A percentile compares a stretch with the other conserved stretches of the same genome.
These are phyloP conservation scores for Quercus rubra DNA, from an alignment of 306 rosid genomes.

Conservation along the genomic window DNA sequence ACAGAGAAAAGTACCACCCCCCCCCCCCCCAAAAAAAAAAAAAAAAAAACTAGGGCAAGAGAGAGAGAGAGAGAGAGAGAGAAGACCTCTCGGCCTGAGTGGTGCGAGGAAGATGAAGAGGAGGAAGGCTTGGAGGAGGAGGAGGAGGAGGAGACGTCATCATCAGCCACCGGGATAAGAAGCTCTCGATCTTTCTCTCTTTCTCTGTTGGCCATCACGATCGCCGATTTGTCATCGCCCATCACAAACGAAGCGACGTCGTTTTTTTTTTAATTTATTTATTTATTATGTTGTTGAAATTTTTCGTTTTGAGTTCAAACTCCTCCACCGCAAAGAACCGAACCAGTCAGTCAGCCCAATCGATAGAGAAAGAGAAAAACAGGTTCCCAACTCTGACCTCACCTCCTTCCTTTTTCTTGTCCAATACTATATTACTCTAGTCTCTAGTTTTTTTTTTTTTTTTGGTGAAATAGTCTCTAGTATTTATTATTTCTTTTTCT, in stretches of 20 bases:
- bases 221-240: conserved; percentile 69
- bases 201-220: conserved; percentile 58
- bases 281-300: too few species aligned
- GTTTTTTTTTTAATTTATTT: not conserved
- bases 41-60: conserved; percentile 20
- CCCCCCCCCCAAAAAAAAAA: too few species aligned
- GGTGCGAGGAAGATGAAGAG: conserved; percentile 48
- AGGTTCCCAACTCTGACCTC: too few species aligned
- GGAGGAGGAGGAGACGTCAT: conserved; percentile 30
- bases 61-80: not conserved
- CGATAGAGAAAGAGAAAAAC: too few species aligned
- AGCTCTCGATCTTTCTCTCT: conserved; percentile 90
- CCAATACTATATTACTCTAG: too few species aligned
- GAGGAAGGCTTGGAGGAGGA: conserved; percentile 52
- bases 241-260: conserved; percentile 40
- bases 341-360: too few species aligned
- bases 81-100: conserved; percentile 65
- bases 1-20: not conserved
- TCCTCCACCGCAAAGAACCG: too few species aligned
- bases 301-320: not conserved
- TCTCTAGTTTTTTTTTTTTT: too few species aligned
- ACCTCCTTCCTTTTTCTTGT: too few species aligned
- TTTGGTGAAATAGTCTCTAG: too few species aligned
- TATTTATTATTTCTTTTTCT: too few species aligned
- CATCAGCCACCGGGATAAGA: conserved; percentile 72